A percentile compares a stretch with the other conserved stretches of the same genome.
Conservation (phyloP, 306 rosid genomes). For the Clitoria ternatea region DNA sequence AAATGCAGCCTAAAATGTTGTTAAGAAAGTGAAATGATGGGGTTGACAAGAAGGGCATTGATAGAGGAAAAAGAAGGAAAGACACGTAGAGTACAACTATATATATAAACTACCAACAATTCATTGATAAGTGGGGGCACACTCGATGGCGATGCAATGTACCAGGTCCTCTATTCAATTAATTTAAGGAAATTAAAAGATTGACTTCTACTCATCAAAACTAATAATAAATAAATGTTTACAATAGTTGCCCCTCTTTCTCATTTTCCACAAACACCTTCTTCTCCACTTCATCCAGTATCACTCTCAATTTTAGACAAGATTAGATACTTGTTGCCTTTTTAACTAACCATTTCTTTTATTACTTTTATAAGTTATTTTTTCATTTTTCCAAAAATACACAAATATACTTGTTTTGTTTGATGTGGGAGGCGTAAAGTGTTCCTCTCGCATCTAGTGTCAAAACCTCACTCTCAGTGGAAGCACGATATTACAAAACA, state of each 20-base stretch:
- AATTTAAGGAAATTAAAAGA: neutral
- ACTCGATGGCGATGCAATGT: constrained; percentile 2
- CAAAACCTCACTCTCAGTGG: too few species aligned
- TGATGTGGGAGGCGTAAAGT: too few species aligned
- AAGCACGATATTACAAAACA: too few species aligned
- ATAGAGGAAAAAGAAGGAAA: constrained; percentile 8
- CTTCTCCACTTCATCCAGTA: too few species aligned
- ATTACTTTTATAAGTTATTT: neutral
- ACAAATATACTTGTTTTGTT: too few species aligned
- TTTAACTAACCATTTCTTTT: neutral
- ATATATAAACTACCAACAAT: constrained; percentile 22
- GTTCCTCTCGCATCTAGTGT: too few species aligned
- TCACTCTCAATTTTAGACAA: constrained; percentile 10
- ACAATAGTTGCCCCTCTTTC: neutral
- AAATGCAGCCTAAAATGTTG: too few species aligned
- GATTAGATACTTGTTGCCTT: neutral
- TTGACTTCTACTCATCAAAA: neutral
- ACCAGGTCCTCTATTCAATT: neutral
- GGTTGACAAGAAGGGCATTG: neutral
- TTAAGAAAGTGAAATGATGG: neutral
- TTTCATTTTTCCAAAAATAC: neutral
- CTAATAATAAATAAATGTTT: constrained; percentile 7
- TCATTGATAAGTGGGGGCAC: constrained; percentile 11
- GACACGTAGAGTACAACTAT: neutral
- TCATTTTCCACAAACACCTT: constrained; percentile 4